phyloP scores from a whole-genome alignment of 306 rosid species.

The Begonia fuchsioides region DNA sequence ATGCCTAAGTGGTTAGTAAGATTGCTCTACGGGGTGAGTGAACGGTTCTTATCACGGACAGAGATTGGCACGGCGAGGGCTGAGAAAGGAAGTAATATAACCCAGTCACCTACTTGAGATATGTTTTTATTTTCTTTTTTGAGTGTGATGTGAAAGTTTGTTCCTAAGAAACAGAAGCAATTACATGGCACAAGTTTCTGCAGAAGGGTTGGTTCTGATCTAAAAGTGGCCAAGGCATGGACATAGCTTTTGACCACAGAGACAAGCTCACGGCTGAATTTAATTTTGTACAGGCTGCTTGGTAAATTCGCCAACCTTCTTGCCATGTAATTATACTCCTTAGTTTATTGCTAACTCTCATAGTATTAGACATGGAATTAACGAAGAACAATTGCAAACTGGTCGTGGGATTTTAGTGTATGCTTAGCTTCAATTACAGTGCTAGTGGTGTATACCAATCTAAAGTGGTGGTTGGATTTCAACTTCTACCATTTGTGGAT shows the following conservation, averaged over 20 bases:
- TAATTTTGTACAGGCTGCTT: background rate
- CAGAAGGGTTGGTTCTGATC: background rate
- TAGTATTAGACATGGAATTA: no score
- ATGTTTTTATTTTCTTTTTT: constrained; percentile 29
- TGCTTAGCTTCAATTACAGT: no score
- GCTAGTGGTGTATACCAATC: no score
- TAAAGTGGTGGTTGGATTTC: no score
- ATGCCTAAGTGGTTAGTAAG: constrained; percentile 25
- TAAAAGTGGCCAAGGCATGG: background rate
- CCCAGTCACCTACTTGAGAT: constrained; percentile 52
- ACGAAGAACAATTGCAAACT: no score
- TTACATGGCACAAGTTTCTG: background rate
- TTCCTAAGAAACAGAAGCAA: constrained; percentile 1
- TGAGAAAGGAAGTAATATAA: constrained; percentile 53
- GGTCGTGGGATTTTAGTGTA: no score
- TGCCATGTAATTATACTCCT: background rate
- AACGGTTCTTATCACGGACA: constrained; percentile 35
- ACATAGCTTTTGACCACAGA: background rate
- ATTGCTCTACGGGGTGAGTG: constrained; percentile 21
- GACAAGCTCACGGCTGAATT: background rate
- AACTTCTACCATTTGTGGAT: no score
- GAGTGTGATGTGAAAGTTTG: background rate
- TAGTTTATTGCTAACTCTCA: background rate
- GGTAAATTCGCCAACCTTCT: background rate
- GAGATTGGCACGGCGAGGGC: constrained; percentile 55